These are phyloP conservation scores for Aspergillus pseudonomiae DNA, from an alignment of 2,329 filamentous ascomycete genomes.

Conservation along the genomic window DNA sequence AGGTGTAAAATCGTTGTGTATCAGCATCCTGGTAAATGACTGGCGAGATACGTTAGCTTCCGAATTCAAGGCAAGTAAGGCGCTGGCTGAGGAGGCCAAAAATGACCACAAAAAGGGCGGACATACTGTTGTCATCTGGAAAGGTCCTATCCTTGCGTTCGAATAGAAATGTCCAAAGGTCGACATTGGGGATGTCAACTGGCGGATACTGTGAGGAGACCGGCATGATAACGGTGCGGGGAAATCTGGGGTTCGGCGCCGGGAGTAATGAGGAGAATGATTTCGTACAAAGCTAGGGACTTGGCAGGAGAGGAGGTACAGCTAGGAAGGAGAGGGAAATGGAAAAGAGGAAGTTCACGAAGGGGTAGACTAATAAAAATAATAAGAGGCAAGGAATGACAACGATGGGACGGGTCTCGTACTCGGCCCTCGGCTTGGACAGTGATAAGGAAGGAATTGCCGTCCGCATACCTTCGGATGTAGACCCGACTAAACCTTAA, in stretches of 20 bases:
- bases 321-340: not conserved
- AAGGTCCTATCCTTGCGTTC: slow-evolving; percentile 67
- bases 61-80: not conserved
- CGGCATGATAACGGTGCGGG: slow-evolving; percentile 62
- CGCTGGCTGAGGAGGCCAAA: not conserved
- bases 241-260: slow-evolving; percentile 12
- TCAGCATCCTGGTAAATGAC: slow-evolving; percentile 78
- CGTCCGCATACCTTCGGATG: slow-evolving; percentile 3
- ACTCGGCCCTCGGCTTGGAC: slow-evolving; percentile 12
- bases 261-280: not conserved
- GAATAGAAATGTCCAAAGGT: slow-evolving; percentile 80
- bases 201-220: slow-evolving; percentile 66
- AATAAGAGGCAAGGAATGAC: not conserved
- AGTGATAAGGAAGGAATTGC: slow-evolving; percentile 5
- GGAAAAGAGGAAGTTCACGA: not conserved
- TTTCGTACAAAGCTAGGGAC: not conserved
- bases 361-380: not conserved
- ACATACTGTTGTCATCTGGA: slow-evolving; percentile 71
- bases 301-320: not conserved
- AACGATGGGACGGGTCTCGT: not conserved
- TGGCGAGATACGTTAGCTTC: slow-evolving; percentile 39
- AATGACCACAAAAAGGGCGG: not conserved
- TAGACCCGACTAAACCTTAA: not conserved
- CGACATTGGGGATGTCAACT: slow-evolving; percentile 71
- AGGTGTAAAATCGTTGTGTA: slow-evolving; percentile 71